phyloP scores from a whole-genome alignment of 805 yeast species.

The Komagataella phaffii region DNA sequence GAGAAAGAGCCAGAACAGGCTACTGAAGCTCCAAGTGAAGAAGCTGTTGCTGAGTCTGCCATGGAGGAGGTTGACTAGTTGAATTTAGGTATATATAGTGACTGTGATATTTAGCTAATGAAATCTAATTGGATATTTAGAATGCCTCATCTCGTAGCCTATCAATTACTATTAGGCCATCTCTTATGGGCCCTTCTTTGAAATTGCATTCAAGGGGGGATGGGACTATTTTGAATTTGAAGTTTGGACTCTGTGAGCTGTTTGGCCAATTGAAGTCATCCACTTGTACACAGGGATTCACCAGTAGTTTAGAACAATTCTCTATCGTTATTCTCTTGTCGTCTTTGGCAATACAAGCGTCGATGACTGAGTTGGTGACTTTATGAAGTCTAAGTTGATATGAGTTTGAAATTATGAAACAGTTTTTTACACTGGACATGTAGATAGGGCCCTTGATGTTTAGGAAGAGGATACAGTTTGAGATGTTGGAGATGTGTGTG shows the following conservation, averaged over 20 bases:
- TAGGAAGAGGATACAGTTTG: conserved; percentile 6
- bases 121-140: background rate
- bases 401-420: conserved; percentile 8
- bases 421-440: conserved; percentile 5
- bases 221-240: background rate
- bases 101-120: background rate
- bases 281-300: conserved; percentile 5
- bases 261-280: conserved; percentile 17
- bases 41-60: conserved; percentile 77
- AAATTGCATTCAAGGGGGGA: background rate
- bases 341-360: conserved; percentile 2
- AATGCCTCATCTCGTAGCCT: background rate
- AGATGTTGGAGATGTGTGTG: conserved; percentile 8
- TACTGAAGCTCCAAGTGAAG: conserved; percentile 42
- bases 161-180: background rate
- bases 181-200: background rate
- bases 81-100: background rate
- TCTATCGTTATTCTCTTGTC: conserved; percentile 14
- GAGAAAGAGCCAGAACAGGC: conserved; percentile 24
- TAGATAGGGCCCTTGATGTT: conserved; percentile 11
- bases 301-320: conserved; percentile 6
- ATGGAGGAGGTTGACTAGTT: conserved; percentile 97
- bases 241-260: conserved; percentile 9
- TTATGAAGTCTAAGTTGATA: conserved; percentile 17
- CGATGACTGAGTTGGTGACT: conserved; percentile 3